phyloP scores from a whole-genome alignment of 1,139 yeast genomes.

The Lodderomyces orthopsilosis region DNA sequence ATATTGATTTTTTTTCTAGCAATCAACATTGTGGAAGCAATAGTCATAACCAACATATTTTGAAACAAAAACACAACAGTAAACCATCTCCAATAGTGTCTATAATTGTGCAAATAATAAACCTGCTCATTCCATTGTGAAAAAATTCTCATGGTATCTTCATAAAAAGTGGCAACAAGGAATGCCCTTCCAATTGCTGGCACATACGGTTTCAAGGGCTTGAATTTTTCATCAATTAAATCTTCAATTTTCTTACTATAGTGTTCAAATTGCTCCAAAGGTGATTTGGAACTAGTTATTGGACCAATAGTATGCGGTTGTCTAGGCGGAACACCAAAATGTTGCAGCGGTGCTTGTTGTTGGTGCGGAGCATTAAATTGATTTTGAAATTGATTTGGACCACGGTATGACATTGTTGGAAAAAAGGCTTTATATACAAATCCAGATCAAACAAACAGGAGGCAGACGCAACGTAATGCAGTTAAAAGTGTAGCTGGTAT shows the following conservation, averaged over 20 bases:
- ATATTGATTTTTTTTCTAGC: constrained; percentile 66
- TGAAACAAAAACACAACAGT: constrained; percentile 65
- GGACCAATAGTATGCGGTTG: constrained; percentile 25
- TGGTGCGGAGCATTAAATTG: constrained; percentile 22
- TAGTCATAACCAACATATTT: constrained; percentile 69
- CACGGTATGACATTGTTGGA: constrained; percentile 32
- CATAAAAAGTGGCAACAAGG: constrained; percentile 92
- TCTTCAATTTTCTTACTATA: constrained; percentile 46
- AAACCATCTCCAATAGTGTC: constrained; percentile 76
- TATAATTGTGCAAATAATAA: constrained; percentile 74
- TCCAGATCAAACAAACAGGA: too few relatives aligned
- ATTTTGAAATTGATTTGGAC: constrained; percentile 32
- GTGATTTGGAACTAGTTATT: constrained; percentile 20
- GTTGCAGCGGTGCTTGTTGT: constrained; percentile 13
- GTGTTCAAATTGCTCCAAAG: constrained; percentile 46
- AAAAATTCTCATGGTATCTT: constrained; percentile 80
- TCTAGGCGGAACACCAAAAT: constrained; percentile 10
- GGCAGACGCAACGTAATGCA: too few relatives aligned
- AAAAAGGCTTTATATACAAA: not conserved
- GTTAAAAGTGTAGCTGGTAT: too few relatives aligned
- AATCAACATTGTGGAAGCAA: constrained; percentile 71
- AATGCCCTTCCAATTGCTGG: constrained; percentile 88
- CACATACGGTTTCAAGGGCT: constrained; percentile 64
- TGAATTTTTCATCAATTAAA: constrained; percentile 43
- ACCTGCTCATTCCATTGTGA: constrained; percentile 94